Base-by-base conservation (phyloP, 2,329 filamentous ascomycete genomes). In the Arthrobotrys megalospora region DNA sequence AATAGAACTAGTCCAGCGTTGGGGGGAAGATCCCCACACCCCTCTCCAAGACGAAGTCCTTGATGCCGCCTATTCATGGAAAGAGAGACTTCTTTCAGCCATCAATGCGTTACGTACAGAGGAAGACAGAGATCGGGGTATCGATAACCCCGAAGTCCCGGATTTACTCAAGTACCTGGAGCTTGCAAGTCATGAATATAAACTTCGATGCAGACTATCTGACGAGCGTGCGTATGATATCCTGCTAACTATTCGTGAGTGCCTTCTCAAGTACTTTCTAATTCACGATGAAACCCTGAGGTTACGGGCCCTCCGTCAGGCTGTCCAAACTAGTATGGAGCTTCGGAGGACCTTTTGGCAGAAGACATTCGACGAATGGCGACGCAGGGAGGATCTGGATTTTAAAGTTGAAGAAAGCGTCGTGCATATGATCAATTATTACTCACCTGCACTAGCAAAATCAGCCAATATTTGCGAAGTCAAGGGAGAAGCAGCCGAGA, bases 101-200 rank as follows among this genome's bases (percentile, higher is more conserved):
- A 60, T 60, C 36, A 24, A 45, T 2, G 4, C 5, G 1, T 6
- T 12, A 3, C 7, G 3, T 1, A 34, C 10, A n/a, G 34, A 3
- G 2, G 16, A 50, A 1, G 7, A 21, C 7, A 38, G 16, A 36
- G 28, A 67, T 0, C 43, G 62, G 32, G 60, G 55, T n/a, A 16
- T 64, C 12, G 21, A 64, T 2, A 43, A 41, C 19, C 1, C 2
- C 12, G 75, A 78, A 16, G 34, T 68, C n/a, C 8, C 36, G 1
- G 52, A 72, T 14, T 21, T 78, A 8, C 14, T 78, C 1, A 21
- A n/a, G n/a, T 48, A 72, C 12, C 36, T 78, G 2, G 48, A 55
- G 1, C n/a, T 34, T 21, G 8, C 65, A 0, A 47, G 43, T 0
- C 11, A 78, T 14, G 58, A 78, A 14, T 78, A 72, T 28, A 36